Base-by-base conservation (phyloP, 768 basidiomycete genomes). In the Boletus subcaerulescens region DNA sequence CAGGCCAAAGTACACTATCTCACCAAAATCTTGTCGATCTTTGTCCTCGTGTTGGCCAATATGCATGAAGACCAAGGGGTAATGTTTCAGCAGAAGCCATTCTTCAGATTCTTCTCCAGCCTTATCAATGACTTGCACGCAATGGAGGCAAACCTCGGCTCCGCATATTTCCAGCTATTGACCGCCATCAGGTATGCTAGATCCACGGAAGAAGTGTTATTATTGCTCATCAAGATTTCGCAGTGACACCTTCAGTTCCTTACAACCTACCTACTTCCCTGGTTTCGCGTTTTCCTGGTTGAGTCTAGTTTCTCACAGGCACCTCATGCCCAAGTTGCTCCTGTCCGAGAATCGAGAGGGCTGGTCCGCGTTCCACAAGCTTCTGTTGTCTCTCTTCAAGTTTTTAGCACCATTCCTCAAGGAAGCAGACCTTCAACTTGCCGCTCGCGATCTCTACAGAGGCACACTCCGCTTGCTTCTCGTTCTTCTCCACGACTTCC, bases 201-300 rank as follows among this genome's bases (percentile, higher is more conserved):
- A 43, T 45, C 8, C 9, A 3, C 14, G 26, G 40, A 4, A 26
- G 5, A 15, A 10, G 15, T 14, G 26, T 14, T 15, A 31, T 26
- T 45, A 22, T 29, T 26, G 6, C 48, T 55, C 48, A 55, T 43
- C 51, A 42, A 10, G 33, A 52, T 46, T 31, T 57, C 22, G 31
- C 57, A 96, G 95, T 67, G 95, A 98, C 67, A 93, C 93, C 3
- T 86, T 98, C 70, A 96, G 93, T 69, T 97, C 95, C 42, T 76
- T 97, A 55, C 96, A 98, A 68, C 97, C 97, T 9, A 88, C 87
- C 6, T 93, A 92, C 73, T 98, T 98, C 77, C 97, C 97, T 17
- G 92, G 94, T 10, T 99, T 99, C 71, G 90, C 95, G 2, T 99
- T 98, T 74, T 96, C 94, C 15, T 99, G 96, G 96, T 86, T 98